A percentile compares a stretch with the other conserved stretches of the same genome.
phyloP scores from a whole-genome alignment of 2,329 filamentous ascomycete species.

The Cladosporium austrohemisphaericum region DNA sequence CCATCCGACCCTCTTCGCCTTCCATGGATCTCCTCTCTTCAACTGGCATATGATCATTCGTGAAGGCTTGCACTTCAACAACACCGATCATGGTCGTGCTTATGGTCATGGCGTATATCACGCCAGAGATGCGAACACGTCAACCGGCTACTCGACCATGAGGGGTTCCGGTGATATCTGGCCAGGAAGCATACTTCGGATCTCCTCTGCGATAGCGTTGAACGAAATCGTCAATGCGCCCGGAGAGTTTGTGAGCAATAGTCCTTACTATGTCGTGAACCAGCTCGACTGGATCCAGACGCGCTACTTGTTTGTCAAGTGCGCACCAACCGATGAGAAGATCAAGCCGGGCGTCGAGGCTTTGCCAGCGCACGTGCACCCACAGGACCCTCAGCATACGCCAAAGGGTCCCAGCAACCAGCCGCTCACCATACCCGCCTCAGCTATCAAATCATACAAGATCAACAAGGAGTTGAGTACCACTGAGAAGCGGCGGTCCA shows the following conservation, averaged over 20 bases:
- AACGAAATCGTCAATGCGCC: conserved; percentile 83
- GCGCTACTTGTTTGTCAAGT: conserved; percentile 70
- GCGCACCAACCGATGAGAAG: conserved; percentile 20
- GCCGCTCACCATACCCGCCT: conserved; percentile 50
- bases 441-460: conserved; percentile 46
- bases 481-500: not conserved
- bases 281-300: conserved; percentile 86
- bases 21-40: conserved; percentile 71
- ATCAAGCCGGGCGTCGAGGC: conserved; percentile 21
- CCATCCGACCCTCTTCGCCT: conserved; percentile 74
- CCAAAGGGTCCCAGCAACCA: conserved; percentile 39
- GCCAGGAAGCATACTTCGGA: conserved; percentile 63
- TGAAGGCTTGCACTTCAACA: conserved; percentile 70
- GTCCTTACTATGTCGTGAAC: conserved; percentile 67
- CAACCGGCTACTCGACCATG: conserved; percentile 47
- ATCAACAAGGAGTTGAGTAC: conserved; percentile 17
- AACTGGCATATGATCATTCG: conserved; percentile 94
- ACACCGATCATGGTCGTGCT: conserved; percentile 61
- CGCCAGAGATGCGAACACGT: conserved; percentile 57
- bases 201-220: conserved; percentile 62
- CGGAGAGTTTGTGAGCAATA: conserved; percentile 51
- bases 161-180: conserved; percentile 42
- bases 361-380: conserved; percentile 23
- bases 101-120: conserved; percentile 82
- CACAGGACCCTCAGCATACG: conserved; percentile 41